Evolutionary conservation across 495 filamentous ascomycete species (phyloP).

Genomic region (Cryomyces minteri): DNA sequence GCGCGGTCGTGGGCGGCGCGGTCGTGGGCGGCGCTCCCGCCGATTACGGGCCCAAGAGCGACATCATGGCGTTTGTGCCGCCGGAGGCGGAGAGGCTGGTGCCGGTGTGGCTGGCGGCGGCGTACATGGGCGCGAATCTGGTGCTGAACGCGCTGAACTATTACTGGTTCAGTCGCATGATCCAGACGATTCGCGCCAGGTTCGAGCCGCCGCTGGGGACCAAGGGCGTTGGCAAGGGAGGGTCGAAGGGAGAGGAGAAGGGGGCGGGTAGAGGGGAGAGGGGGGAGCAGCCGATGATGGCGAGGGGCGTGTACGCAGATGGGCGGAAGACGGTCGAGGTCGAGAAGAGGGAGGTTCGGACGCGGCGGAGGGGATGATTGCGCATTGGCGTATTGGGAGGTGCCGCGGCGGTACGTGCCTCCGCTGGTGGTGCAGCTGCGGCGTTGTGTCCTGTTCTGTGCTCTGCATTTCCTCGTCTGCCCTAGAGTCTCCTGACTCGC

Average conservation of each 20-base stretch:
- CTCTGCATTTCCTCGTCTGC: no score
- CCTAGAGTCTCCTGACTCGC: no score
- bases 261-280: slow-evolving; percentile 7
- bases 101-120: slow-evolving; percentile 61
- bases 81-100: slow-evolving; percentile 24
- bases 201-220: slow-evolving; percentile 48
- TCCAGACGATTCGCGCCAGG: slow-evolving; percentile 71
- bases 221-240: slow-evolving; percentile 4
- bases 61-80: slow-evolving; percentile 31
- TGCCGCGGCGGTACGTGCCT: no score
- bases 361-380: not conserved
- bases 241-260: slow-evolving; percentile 1
- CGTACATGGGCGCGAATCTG: slow-evolving; percentile 62
- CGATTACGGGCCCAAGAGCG: slow-evolving; percentile 16
- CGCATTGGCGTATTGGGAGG: no score
- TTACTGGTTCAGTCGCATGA: slow-evolving; percentile 96
- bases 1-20: slow-evolving; percentile 1
- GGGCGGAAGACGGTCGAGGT: slow-evolving; percentile 9
- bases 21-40: slow-evolving; percentile 17
- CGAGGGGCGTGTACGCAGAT: slow-evolving; percentile 2
- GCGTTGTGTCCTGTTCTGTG: no score
- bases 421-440: no score
- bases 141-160: slow-evolving; percentile 77
- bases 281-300: not conserved
- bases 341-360: slow-evolving; percentile 9